Conservation (phyloP, 1,284 basidiomycete species). For the Tylopilus orsonianus region DNA sequence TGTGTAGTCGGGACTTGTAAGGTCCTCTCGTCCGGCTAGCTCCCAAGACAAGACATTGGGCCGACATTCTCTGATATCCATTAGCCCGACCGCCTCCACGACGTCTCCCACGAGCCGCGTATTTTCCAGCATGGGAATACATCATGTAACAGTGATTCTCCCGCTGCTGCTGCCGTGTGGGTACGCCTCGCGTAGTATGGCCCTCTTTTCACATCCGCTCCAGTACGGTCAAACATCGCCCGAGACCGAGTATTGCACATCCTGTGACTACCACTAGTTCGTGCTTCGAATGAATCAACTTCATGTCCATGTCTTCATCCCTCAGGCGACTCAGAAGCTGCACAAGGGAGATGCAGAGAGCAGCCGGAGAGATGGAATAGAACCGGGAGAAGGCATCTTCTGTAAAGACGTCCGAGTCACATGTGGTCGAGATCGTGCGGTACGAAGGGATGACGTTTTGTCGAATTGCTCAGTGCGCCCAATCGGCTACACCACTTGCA, state of each 20-base stretch:
- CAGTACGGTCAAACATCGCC: neutral
- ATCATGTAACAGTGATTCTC: no score
- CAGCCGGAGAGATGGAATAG: conserved; percentile 8
- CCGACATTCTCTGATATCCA: neutral
- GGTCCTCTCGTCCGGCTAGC: conserved; percentile 10
- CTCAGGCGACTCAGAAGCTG: conserved; percentile 5
- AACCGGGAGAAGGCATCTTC: conserved; percentile 10
- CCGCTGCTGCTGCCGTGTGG: conserved; percentile 7
- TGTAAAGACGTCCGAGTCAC: no score
- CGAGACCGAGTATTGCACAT: no score
- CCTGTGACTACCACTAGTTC: no score
- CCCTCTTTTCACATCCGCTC: conserved; percentile 1
- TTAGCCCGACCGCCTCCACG: conserved; percentile 10
- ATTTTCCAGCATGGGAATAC: no score
- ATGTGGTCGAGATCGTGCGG: neutral
- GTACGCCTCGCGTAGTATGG: conserved; percentile 13
- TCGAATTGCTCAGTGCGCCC: neutral
- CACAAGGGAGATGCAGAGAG: conserved; percentile 13
- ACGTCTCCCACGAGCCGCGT: neutral
- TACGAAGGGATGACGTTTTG: conserved; percentile 7
- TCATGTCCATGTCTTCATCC: no score
- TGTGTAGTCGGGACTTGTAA: neutral
- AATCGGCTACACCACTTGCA: conserved; percentile 8
- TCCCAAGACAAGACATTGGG: conserved; percentile 1
- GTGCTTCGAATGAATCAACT: no score